Evolutionary conservation across 169 alveolate species (phyloP), one percentile per base, ranked within the genome.

Genomic region (Toxoplasma gondii): DNA sequence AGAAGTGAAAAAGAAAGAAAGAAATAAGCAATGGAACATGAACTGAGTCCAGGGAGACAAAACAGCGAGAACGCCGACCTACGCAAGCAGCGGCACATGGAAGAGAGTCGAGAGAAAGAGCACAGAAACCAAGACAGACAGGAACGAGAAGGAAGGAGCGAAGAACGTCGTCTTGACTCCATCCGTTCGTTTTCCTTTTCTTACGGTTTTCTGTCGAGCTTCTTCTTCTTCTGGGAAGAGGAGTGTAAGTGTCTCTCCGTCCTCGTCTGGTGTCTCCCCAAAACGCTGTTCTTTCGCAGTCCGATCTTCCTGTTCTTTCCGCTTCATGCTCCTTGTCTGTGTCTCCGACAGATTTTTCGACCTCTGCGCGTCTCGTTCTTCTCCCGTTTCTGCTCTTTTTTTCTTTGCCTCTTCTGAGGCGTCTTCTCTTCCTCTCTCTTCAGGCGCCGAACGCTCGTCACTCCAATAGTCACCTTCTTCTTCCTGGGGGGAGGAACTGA

Each of bases 211-310:
- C n/a, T n/a, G 86, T 16, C 86, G 86, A 12, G 39, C 45, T 16
- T n/a, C 86, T 78, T 78, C 86, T 78, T 78, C 86, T n/a, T 78
- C 86, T 19, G 86, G 86, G 86, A 78, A 78, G 29, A 78, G 86
- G 44, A 78, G 44, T 45, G 86, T 78, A 41, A 78, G 19, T 9
- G 29, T 19, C 43, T 70, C 44, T 34, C 7, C 45, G 86, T 78
- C 45, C 31, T 78, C 86, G 10, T 16, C 45, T 1, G 45, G 39
- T n/a, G 44, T 78, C 29, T 19, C 86, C 86, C 86, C 39, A 4
- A 10, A 17, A 1, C 45, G 49, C 39, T 41, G 31, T 27, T 64
- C 74, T 16, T 64, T 31, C 22, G 74, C 67, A 53, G 67, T 12
- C 67, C 27, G 27, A 53, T 9, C 29, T 16, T 19, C 74, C 29